Percentiles rank a stretch among this genome's conserved stretches.
phyloP scores from a whole-genome alignment of 805 yeast species.

The Trichomonascus vanleenenianus region DNA sequence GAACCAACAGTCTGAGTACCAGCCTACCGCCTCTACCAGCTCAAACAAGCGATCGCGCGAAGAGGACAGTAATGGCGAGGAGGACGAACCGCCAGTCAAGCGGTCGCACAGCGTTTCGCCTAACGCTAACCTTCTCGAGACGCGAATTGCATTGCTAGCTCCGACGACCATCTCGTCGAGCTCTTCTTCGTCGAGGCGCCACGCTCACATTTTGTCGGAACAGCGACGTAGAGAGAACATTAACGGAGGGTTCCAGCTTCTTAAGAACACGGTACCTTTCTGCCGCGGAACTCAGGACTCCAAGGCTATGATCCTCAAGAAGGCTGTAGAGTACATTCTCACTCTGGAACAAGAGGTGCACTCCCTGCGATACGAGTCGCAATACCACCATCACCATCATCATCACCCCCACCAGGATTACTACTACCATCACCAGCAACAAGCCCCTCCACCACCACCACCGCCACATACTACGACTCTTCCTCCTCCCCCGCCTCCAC shows the following conservation, averaged over 20 bases:
- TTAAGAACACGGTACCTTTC: conserved; percentile 34
- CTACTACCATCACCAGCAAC: conserved; percentile 1
- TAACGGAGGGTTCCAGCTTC: conserved; percentile 38
- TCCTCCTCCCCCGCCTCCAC: conserved; percentile 1
- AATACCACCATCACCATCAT: conserved; percentile 3
- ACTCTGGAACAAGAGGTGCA: conserved; percentile 27
- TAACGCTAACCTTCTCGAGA: not conserved
- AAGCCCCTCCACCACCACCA: conserved; percentile 3
- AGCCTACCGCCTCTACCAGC: not conserved
- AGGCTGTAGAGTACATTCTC: conserved; percentile 37
- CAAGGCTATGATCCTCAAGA: conserved; percentile 37
- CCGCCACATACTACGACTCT: conserved; percentile 3
- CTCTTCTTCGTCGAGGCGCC: conserved; percentile 23
- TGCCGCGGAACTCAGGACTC: conserved; percentile 37
- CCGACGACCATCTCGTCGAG: conserved; percentile 20
- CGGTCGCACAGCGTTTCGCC: not conserved
- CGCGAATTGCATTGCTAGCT: conserved; percentile 9
- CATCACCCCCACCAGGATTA: not conserved
- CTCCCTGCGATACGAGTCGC: not conserved
- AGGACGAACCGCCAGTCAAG: conserved; percentile 1
- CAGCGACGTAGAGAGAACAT: conserved; percentile 40
- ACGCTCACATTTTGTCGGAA: conserved; percentile 39
- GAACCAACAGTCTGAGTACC: not conserved
- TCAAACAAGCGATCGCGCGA: not conserved
- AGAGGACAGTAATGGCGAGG: not conserved